Evolutionary conservation across 495 filamentous ascomycete genomes (phyloP), one percentile per base, ranked within the genome.

Genomic region (Podospora pseudoanserina): DNA sequence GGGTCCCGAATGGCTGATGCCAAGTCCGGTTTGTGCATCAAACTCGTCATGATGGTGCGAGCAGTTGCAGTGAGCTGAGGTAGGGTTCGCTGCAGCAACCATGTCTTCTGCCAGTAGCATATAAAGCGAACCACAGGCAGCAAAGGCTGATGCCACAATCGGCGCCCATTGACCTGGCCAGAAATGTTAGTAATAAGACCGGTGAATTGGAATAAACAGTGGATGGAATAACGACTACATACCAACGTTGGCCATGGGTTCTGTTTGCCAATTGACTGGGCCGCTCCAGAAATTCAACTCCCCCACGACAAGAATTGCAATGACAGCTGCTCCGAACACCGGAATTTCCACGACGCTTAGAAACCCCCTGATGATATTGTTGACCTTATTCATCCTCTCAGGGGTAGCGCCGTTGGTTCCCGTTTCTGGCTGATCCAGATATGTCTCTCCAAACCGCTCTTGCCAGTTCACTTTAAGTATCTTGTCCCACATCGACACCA

Each of bases 391-490:
- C 81, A 87, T 87, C 54, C 75, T 78, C 53, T 73, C 75, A 4
- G 77, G 71, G 5, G 86, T 87, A 0, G 85, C 85, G 15, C 83
- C 82, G 64, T 87, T 86, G 7, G 85, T 87, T 16, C 85, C 85
- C 6, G 13, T 7, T 59, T 80, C 72, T 32, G 87, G 86, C 4
- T 75, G 39, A 58, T 81, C 68, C 26, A 64, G 66, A 39, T 81
- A 72, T n/a, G 66, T 72, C 69, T 67, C 69, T 2, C 79, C 78
- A 57, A 77, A 79, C 5, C 72, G 74, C 16, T 75, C 68, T 64
- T 79, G 83, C 83, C 83, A 86, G 65, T 87, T 87, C 18, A 82
- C 79, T 67, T 86, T 81, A 4, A 87, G 76, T 26, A 88, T 88
- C 69, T 86, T 87, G 63, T 86, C 83, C 83, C 81, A 86, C 75